phyloP scores from a whole-genome alignment of 306 rosid species.

The Chamaecrista fasciculata region DNA sequence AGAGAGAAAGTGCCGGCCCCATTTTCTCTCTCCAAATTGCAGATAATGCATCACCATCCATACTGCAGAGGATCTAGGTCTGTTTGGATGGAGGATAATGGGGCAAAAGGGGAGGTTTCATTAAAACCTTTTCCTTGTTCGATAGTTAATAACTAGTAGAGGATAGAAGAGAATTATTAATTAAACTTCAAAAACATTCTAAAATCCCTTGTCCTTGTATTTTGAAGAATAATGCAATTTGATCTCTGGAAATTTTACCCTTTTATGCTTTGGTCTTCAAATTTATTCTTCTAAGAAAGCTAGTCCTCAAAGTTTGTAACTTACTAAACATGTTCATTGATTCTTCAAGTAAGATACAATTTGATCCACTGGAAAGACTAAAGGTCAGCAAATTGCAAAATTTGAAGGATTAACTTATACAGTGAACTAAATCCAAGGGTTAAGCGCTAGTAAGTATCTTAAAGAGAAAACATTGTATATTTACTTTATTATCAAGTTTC shows the following conservation, averaged over 20 bases:
- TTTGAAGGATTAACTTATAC: no score
- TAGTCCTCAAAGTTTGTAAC: background rate
- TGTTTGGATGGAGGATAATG: background rate
- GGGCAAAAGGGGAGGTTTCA: background rate
- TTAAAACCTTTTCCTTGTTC: background rate
- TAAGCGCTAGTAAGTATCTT: no score
- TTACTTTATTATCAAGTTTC: background rate
- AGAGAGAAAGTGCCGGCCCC: no score
- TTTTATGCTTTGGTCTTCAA: background rate
- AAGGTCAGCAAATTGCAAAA: background rate
- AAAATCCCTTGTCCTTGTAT: background rate
- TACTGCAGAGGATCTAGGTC: no score
- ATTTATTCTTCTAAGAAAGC: background rate
- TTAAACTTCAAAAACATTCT: background rate
- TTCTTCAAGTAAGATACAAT: background rate
- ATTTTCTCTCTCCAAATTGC: no score
- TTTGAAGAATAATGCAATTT: background rate
- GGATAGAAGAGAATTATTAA: background rate
- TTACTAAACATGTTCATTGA: background rate
- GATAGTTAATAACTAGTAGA: background rate
- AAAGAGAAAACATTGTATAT: background rate
- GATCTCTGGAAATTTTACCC: background rate
- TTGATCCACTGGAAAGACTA: background rate
- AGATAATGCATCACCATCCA: no score
- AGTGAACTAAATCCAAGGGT: background rate